A percentile compares a stretch with the other conserved stretches of the same genome.
Evolutionary conservation across 1,139 yeast genomes (phyloP).

Genomic region (Candida dubliniensis): DNA sequence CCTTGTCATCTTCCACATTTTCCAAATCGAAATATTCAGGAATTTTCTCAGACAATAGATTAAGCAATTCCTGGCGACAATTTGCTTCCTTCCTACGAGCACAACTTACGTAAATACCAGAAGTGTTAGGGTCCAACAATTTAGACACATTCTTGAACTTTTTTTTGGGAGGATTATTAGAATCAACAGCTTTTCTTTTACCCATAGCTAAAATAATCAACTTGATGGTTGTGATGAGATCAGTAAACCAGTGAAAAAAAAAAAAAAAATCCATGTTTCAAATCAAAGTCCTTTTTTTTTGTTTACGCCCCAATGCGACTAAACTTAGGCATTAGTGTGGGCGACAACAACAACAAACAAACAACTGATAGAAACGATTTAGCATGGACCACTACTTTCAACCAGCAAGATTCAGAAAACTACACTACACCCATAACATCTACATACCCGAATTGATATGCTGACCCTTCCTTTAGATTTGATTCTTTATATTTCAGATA

Average conservation of each 20-base stretch:
- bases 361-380: too few relatives aligned
- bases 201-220: slow-evolving; percentile 17
- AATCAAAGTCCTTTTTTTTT: neutral
- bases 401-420: neutral
- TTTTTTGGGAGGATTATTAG: slow-evolving; percentile 22
- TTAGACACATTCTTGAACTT: slow-evolving; percentile 47
- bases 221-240: neutral
- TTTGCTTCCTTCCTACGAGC: slow-evolving; percentile 72
- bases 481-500: slow-evolving; percentile 11
- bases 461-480: slow-evolving; percentile 14
- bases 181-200: slow-evolving; percentile 24
- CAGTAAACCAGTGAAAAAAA: neutral
- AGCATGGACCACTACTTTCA: too few relatives aligned
- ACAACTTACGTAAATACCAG: slow-evolving; percentile 87
- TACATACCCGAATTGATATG: slow-evolving; percentile 1
- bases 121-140: slow-evolving; percentile 72
- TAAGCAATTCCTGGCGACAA: slow-evolving; percentile 71
- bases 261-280: neutral
- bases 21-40: slow-evolving; percentile 52
- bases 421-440: neutral
- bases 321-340: neutral
- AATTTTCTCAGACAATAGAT: slow-evolving; percentile 55
- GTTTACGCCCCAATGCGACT: too few relatives aligned
- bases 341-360: neutral
- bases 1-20: slow-evolving; percentile 27